Evolutionary conservation across 2,329 filamentous ascomycete species (phyloP), one percentile per base, ranked within the genome.

Genomic region (Coniochaeta sp.): DNA sequence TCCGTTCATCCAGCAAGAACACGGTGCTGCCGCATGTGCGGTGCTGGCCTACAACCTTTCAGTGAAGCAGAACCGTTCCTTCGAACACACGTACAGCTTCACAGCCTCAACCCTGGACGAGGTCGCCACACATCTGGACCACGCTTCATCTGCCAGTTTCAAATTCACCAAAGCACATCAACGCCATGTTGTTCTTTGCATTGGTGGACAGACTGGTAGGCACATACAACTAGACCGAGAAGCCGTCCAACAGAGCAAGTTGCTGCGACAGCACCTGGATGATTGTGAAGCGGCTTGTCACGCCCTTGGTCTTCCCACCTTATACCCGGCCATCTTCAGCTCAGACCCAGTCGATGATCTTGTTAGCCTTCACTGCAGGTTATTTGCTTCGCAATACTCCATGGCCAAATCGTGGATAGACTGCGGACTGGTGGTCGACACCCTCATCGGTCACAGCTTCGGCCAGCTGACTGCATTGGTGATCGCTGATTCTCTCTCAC

Each of bases 391-490:
- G 4, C 68, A 74, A 56, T 71, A 71, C 48, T 53, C 70, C 1
- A 65, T 48, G 9, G 67, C 68, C 0, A 56, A 53, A 50, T 53
- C 52, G 24, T 72, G 69, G 70, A 66, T 71, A 0, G 67, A 70
- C 46, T 63, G 57, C 12, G 69, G 71, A 1, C 18, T 70, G 8
- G 22, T 55, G 26, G 54, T 56, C 1, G 54, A 27, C 1, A 61
- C 60, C 1, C 57, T 70, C 0, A 61, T 73, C 0, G 72, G 71
- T 3, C 70, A 74, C 53, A 70, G 65, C 53, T 70, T 73, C 22
- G 73, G 73, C 3, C 65, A 75, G 57, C 58, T 75, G 5, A 67
- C 67, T 0, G 70, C 70, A 0, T 58, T 72, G 0, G 69, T 67
- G 50, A 53, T 74, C 0, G 58, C 68, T 0, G 65, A 66, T 0